These are phyloP conservation scores for Candida labiduridarum DNA, from an alignment of 1,139 yeast species.

Conservation along the genomic window DNA sequence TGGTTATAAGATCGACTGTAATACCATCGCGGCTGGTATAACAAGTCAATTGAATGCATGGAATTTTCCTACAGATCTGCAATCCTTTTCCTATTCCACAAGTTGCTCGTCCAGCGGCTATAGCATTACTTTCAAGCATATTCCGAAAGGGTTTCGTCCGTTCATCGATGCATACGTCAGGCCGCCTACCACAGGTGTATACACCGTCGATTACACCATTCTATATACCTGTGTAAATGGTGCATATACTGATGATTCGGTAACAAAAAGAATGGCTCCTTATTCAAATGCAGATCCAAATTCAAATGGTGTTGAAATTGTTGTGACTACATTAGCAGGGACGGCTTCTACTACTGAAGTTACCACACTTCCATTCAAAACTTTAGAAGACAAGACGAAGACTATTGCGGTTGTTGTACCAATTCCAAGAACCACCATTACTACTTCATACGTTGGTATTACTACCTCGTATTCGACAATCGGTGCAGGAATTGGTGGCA, in stretches of 20 bases:
- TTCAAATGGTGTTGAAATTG: slow-evolving; percentile 24
- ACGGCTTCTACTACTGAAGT: slow-evolving; percentile 23
- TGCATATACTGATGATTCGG: too few species aligned
- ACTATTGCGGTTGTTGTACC: slow-evolving; percentile 23
- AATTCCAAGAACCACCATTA: slow-evolving; percentile 21
- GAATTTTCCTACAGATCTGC: slow-evolving; percentile 19
- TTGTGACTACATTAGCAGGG: slow-evolving; percentile 25
- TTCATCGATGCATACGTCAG: too few species aligned
- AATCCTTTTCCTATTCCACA: slow-evolving; percentile 11
- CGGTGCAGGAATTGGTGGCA: slow-evolving; percentile 17
- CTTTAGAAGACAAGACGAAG: slow-evolving; percentile 15
- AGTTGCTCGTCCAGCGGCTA: slow-evolving; percentile 19
- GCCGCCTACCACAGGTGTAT: too few species aligned
- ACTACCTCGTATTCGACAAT: slow-evolving; percentile 17
- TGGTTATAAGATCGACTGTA: too few species aligned
- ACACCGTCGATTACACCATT: slow-evolving; percentile 15
- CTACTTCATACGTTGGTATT: too few species aligned
- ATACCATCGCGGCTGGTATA: slow-evolving; percentile 21
- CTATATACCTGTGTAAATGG: too few species aligned
- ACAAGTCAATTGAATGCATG: slow-evolving; percentile 27
- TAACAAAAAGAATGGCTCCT: too few species aligned
- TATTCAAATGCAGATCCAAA: slow-evolving; percentile 18
- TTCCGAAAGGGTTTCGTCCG: slow-evolving; percentile 35
- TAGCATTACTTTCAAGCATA: slow-evolving; percentile 19
- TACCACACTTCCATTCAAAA: slow-evolving; percentile 22